Conservation (phyloP, 768 basidiomycete species). For the Mycena epipterygia region DNA sequence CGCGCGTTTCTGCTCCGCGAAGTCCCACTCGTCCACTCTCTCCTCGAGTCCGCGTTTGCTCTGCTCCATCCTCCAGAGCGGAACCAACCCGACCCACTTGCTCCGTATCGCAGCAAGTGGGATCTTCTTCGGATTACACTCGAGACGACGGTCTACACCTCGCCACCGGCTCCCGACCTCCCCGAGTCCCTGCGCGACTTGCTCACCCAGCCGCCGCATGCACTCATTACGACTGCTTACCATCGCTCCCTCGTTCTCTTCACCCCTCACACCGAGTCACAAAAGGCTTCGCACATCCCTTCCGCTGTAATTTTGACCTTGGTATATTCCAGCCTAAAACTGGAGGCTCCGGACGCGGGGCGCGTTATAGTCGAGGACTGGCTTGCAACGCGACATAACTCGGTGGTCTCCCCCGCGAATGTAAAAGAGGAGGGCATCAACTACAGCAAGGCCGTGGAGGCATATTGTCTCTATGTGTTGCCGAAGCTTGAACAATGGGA, state of each 20-base stretch:
- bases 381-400: conserved; percentile 71
- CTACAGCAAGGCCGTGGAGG: conserved; percentile 81
- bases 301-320: conserved; percentile 78
- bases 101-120: conserved; percentile 82
- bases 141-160: conserved; percentile 79
- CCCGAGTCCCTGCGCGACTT: conserved; percentile 67
- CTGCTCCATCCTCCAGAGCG: conserved; percentile 61
- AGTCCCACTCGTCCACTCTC: conserved; percentile 71
- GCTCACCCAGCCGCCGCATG: conserved; percentile 69
- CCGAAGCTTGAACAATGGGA: conserved; percentile 85
- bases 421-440: conserved; percentile 59
- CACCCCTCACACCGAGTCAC: conserved; percentile 56
- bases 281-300: conserved; percentile 73
- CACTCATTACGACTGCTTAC: conserved; percentile 69
- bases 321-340: conserved; percentile 76
- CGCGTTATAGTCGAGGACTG: conserved; percentile 83
- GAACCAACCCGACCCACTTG: conserved; percentile 54
- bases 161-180: conserved; percentile 62
- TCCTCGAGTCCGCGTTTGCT: conserved; percentile 78
- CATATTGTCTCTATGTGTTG: conserved; percentile 81
- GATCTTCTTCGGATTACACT: conserved; percentile 89
- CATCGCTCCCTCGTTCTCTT: conserved; percentile 78
- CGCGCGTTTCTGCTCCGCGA: conserved; percentile 85
- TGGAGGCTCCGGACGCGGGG: conserved; percentile 71
- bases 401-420: conserved; percentile 34